A percentile compares a stretch with the other conserved stretches of the same genome.
These are phyloP conservation scores for Capronia epimyces DNA, from an alignment of 2,329 filamentous ascomycete genomes.

Conservation along the genomic window DNA sequence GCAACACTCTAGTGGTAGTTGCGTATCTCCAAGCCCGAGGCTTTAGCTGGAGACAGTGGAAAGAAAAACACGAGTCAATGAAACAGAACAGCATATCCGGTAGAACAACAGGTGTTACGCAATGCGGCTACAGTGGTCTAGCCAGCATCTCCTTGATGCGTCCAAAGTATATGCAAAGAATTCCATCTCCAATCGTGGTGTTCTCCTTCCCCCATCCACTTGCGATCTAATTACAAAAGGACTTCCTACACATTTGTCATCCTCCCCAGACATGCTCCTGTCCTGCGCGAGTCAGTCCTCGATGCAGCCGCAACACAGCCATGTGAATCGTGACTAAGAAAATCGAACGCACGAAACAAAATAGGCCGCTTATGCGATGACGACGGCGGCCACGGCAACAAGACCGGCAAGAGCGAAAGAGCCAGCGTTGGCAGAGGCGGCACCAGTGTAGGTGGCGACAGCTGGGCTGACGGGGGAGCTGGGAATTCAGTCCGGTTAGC, in stretches of 20 bases:
- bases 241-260: background rate
- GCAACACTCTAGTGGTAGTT: too few species aligned
- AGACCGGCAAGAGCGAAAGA: slow-evolving; percentile 32
- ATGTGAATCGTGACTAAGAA: slow-evolving; percentile 24
- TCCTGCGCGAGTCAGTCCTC: slow-evolving; percentile 9
- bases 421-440: slow-evolving; percentile 31
- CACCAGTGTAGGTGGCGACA: slow-evolving; percentile 30
- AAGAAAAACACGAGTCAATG: background rate
- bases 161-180: slow-evolving; percentile 26
- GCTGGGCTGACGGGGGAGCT: slow-evolving; percentile 13
- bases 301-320: slow-evolving; percentile 16
- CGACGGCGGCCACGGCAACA: slow-evolving; percentile 30
- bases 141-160: slow-evolving; percentile 24
- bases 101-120: slow-evolving; percentile 26
- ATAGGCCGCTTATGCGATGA: slow-evolving; percentile 31
- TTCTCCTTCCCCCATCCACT: background rate
- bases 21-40: too few species aligned
- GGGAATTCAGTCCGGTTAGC: slow-evolving; percentile 19
- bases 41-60: background rate
- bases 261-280: slow-evolving; percentile 25
- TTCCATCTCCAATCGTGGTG: slow-evolving; percentile 15
- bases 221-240: slow-evolving; percentile 7
- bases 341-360: slow-evolving; percentile 6
- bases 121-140: slow-evolving; percentile 26
- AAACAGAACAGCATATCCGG: slow-evolving; percentile 12